Conservation (phyloP, 345 rosid genomes). For the Punica granatum region DNA sequence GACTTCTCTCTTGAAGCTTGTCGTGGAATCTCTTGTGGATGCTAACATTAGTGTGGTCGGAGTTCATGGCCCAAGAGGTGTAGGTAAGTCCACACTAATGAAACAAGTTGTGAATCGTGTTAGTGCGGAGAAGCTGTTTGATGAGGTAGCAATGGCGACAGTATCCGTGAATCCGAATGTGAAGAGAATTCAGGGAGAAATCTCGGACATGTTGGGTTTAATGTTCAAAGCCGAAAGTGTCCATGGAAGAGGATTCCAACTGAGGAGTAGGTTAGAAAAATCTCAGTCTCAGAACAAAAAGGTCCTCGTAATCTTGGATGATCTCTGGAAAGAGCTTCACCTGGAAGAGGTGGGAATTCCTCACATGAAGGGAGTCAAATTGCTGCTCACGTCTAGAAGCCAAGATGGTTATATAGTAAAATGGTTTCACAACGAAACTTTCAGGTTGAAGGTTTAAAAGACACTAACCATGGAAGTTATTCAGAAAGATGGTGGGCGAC, state of each 20-base stretch:
- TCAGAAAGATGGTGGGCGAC: conserved; percentile 10
- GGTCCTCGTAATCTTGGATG: conserved; percentile 2
- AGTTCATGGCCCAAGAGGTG: conserved; percentile 13
- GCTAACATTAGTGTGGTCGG: conserved; percentile 5
- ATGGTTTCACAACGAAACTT: conserved; percentile 13
- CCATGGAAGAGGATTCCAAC: background rate
- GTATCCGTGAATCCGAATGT: conserved; percentile 2
- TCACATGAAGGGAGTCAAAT: conserved; percentile 12
- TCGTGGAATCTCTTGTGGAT: conserved; percentile 7
- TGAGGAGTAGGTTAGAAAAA: background rate
- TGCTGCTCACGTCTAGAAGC: conserved; percentile 21
- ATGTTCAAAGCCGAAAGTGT: background rate
- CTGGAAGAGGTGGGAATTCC: conserved; percentile 28
- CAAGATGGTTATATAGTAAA: background rate
- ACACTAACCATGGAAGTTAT: conserved; percentile 21
- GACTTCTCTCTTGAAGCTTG: background rate
- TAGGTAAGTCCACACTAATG: conserved; percentile 16
- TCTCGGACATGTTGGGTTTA: conserved; percentile 13
- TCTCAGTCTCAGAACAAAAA: background rate
- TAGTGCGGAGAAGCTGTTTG: conserved; percentile 2
- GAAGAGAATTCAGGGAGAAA: conserved; percentile 11
- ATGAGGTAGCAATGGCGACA: background rate
- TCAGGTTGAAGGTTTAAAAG: background rate
- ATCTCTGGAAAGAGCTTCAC: conserved; percentile 11
- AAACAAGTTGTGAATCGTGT: background rate